A percentile compares a stretch with the other conserved stretches of the same genome.
phyloP scores from a whole-genome alignment of 768 basidiomycete species.

The Candolleomyces aberdarensis region DNA sequence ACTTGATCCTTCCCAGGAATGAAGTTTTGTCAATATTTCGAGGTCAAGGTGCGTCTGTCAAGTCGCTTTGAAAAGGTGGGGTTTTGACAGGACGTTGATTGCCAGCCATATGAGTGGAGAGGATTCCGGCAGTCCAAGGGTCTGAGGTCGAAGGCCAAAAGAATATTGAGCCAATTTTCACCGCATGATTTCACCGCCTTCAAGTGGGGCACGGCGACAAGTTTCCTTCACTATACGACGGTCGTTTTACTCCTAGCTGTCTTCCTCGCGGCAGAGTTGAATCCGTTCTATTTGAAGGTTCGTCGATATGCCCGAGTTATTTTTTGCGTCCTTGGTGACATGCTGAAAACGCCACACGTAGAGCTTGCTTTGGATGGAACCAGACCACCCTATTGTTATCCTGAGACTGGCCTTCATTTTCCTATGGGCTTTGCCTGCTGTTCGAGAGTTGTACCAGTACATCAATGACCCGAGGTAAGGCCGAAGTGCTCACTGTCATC shows the following conservation, averaged over 20 bases:
- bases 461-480: conserved; percentile 75
- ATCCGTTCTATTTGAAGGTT: conserved; percentile 87
- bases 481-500: conserved; percentile 9
- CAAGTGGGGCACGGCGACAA: conserved; percentile 79
- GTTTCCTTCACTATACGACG: conserved; percentile 68
- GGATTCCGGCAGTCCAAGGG: conserved; percentile 77
- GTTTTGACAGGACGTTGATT: conserved; percentile 9
- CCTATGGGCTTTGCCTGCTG: conserved; percentile 83
- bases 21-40: conserved; percentile 83
- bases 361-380: conserved; percentile 83
- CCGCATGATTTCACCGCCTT: conserved; percentile 88
- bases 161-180: conserved; percentile 80
- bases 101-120: conserved; percentile 81
- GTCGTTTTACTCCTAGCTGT: conserved; percentile 75
- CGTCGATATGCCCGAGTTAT: conserved; percentile 11
- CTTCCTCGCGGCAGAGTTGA: conserved; percentile 82
- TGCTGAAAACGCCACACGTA: conserved; percentile 9
- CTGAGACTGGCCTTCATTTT: conserved; percentile 72
- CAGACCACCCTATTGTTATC: conserved; percentile 83
- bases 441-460: conserved; percentile 81
- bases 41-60: conserved; percentile 68
- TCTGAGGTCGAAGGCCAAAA: conserved; percentile 72
- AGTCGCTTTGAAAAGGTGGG: conserved; percentile 6
- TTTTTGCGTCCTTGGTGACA: not conserved
- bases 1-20: conserved; percentile 49